phyloP scores from a whole-genome alignment of 148 eudicot genomes.

The Tetragonia tetragonoides region DNA sequence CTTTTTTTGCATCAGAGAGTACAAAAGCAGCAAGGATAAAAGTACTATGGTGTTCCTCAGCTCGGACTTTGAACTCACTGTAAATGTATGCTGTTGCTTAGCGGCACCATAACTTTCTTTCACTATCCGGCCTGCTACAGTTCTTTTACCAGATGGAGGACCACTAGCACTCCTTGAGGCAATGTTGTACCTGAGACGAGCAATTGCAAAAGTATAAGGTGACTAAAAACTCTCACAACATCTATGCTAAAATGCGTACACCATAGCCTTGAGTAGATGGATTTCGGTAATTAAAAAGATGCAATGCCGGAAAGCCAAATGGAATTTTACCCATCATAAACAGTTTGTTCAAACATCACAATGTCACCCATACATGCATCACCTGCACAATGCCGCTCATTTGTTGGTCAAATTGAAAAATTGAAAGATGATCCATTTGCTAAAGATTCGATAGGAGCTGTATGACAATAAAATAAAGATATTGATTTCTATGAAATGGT shows the following conservation, averaged over 20 bases:
- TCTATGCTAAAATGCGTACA: background rate
- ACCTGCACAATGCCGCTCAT: constrained; percentile 45
- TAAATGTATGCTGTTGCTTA: constrained; percentile 90
- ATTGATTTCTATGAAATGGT: background rate
- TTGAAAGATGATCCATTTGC: background rate
- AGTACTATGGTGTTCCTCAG: background rate
- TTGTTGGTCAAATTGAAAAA: constrained; percentile 9
- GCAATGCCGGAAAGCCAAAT: background rate
- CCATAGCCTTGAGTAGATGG: background rate
- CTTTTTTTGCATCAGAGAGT: background rate
- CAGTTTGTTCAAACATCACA: constrained; percentile 80
- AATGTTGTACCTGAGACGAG: constrained; percentile 55
- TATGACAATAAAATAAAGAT: background rate
- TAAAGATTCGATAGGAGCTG: background rate
- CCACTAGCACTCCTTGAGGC: constrained; percentile 75
- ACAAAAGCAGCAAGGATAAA: background rate
- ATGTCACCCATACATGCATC: constrained; percentile 87
- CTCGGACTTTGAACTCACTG: constrained; percentile 41
- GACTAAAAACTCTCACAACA: background rate
- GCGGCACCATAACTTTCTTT: constrained; percentile 92
- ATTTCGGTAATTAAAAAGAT: background rate
- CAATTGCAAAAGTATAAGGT: background rate
- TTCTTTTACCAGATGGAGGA: constrained; percentile 69
- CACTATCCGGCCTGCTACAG: constrained; percentile 71
- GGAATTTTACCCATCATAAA: constrained; percentile 61